Evolutionary conservation across 768 basidiomycete genomes (phyloP).

Genomic region (Mycena epipterygia): DNA sequence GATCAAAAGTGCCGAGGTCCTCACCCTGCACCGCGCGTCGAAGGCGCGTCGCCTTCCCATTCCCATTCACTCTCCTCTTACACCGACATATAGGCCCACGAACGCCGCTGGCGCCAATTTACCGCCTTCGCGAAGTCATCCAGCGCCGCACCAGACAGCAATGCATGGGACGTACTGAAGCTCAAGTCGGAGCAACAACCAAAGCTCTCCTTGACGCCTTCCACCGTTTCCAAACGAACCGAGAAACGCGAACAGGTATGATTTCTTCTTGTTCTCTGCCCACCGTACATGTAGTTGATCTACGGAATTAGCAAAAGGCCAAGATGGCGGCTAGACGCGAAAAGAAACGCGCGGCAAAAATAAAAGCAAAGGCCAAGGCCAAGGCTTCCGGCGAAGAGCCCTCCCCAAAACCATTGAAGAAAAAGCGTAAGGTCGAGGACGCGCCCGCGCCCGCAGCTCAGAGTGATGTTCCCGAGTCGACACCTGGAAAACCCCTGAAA

Average conservation of each 20-base stretch:
- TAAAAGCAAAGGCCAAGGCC: slow-evolving; percentile 56
- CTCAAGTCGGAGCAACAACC: slow-evolving; percentile 44
- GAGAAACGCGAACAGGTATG: slow-evolving; percentile 67
- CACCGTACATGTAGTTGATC: background rate
- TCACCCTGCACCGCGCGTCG: slow-evolving; percentile 69
- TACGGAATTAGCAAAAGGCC: slow-evolving; percentile 54
- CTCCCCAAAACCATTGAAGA: slow-evolving; percentile 23
- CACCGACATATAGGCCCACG: slow-evolving; percentile 66
- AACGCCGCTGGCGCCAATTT: slow-evolving; percentile 58
- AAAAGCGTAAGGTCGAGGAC: slow-evolving; percentile 36
- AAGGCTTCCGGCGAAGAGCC: slow-evolving; percentile 16
- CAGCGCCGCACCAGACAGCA: slow-evolving; percentile 52
- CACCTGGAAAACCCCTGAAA: background rate
- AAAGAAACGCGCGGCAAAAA: slow-evolving; percentile 59
- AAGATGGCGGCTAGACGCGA: slow-evolving; percentile 62
- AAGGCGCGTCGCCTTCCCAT: slow-evolving; percentile 65
- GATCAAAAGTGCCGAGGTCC: slow-evolving; percentile 72
- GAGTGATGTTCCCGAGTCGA: background rate
- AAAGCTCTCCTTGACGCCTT: slow-evolving; percentile 39
- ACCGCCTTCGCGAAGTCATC: slow-evolving; percentile 63
- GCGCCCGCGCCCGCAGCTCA: background rate
- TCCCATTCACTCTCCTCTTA: slow-evolving; percentile 1
- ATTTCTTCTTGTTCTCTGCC: background rate
- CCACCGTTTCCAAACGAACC: slow-evolving; percentile 66
- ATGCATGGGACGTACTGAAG: slow-evolving; percentile 62